Percentiles rank a stretch among this genome's conserved stretches.
These are phyloP conservation scores for Syzygium syzygioides DNA, from an alignment of 441 rosid species.

Conservation along the genomic window DNA sequence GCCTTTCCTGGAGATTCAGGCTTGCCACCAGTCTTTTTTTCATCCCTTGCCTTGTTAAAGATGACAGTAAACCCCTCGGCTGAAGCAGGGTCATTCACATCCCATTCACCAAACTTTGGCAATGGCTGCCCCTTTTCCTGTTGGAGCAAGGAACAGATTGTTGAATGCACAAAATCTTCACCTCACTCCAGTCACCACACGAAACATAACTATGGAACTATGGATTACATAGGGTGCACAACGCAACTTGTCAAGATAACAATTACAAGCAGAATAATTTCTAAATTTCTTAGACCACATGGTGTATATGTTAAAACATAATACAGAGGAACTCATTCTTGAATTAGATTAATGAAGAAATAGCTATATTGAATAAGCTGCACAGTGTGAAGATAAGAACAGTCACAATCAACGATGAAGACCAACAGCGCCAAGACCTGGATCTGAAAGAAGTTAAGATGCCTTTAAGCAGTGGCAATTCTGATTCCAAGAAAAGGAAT, in stretches of 20 bases:
- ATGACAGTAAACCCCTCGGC: slow-evolving; percentile 14
- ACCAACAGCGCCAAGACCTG: background rate
- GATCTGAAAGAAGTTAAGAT: background rate
- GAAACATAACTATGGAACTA: background rate
- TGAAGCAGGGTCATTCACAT: slow-evolving; percentile 19
- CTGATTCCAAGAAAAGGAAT: background rate
- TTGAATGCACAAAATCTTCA: background rate
- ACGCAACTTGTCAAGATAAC: background rate
- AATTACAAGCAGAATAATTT: background rate
- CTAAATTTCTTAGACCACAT: background rate
- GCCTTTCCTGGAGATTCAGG: slow-evolving; percentile 4
- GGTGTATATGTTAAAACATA: background rate
- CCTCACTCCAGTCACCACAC: background rate
- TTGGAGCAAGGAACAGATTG: background rate
- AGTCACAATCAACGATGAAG: background rate
- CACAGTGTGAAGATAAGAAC: background rate
- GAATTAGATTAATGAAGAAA: background rate
- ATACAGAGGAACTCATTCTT: background rate
- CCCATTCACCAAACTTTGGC: slow-evolving; percentile 16
- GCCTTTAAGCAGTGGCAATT: background rate
- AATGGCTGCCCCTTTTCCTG: slow-evolving; percentile 15
- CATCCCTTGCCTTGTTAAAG: slow-evolving; percentile 17
- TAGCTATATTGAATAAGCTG: background rate
- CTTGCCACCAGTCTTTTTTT: slow-evolving; percentile 8
- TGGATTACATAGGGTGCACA: background rate